phyloP scores from a whole-genome alignment of 148 eudicot genomes.

The Linanthus parryae region DNA sequence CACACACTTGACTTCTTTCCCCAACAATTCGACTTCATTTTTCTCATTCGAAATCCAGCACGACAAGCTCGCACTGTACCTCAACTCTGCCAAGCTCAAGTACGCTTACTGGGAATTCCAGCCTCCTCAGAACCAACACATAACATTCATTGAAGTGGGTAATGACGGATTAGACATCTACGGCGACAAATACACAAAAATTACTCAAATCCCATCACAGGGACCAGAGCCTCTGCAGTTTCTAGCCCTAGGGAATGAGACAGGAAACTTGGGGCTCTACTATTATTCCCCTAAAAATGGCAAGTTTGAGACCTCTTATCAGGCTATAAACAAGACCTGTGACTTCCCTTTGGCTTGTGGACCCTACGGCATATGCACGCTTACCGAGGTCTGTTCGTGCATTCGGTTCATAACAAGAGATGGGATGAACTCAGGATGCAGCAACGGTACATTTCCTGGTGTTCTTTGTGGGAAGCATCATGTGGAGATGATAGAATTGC shows the following conservation, averaged over 20 bases:
- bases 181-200: slow-evolving; percentile 39
- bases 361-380: slow-evolving; percentile 67
- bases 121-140: slow-evolving; percentile 45
- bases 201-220: slow-evolving; percentile 40
- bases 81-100: slow-evolving; percentile 52
- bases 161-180: slow-evolving; percentile 50
- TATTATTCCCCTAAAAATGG: slow-evolving; percentile 38
- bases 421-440: slow-evolving; percentile 26
- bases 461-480: slow-evolving; percentile 28
- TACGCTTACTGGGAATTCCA: slow-evolving; percentile 84
- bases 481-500: slow-evolving; percentile 58
- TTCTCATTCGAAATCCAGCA: slow-evolving; percentile 78
- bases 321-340: slow-evolving; percentile 55
- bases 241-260: slow-evolving; percentile 47
- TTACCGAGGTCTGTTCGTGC: slow-evolving; percentile 57
- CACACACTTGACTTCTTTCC: slow-evolving; percentile 69
- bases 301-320: slow-evolving; percentile 58
- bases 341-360: slow-evolving; percentile 76
- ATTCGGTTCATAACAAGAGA: slow-evolving; percentile 25
- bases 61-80: slow-evolving; percentile 66
- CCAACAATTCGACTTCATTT: slow-evolving; percentile 35
- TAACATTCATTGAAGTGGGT: slow-evolving; percentile 65
- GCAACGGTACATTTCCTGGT: slow-evolving; percentile 7
- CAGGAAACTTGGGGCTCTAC: slow-evolving; percentile 75
- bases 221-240: slow-evolving; percentile 36